Base-by-base conservation (phyloP, 148 eudicot species). In the Vaccinium corymbosum region DNA sequence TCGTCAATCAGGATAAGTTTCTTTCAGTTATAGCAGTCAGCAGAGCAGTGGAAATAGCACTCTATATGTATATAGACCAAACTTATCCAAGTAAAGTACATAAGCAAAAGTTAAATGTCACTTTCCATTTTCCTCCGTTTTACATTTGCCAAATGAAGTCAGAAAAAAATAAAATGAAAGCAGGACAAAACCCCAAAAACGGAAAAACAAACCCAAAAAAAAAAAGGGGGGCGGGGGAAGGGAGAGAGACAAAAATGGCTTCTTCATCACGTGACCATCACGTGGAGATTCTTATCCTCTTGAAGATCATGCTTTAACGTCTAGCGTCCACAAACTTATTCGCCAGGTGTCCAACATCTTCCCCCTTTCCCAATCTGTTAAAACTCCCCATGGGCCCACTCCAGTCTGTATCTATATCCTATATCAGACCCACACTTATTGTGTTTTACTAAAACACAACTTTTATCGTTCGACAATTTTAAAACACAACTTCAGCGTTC, bases 341-440 rank as follows among this genome's bases (percentile, higher is more conserved):
- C 77, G 81, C 84, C 87, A 62, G 61, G 76, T 85, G 87, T 81
- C 78, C 84, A 64, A 75, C 75, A 42, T 81, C 87, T 62, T 77
- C 61, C 62, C 84, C 56, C 61, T 81, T 76, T 81, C 46, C 32
- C 61, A 10, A 70, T 49, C 59, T 14, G n/a, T 19, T 17, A 27
- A 8, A 15, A 50, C 19, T 27, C 76, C 1, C 3, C 4, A 32
- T 12, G 82, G 82, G 52, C 86, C 78, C 61, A 48, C 53, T 16
- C 48, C n/a, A 15, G n/a, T 59, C 17, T 51, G 53, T 51, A 51
- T 9, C 19, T 59, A 59, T 59, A 59, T 62, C 25, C 6, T 64
- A 25, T n/a, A 66, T 9, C 13, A 2, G 4, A 27, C 22, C 73
- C 35, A 20, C 35, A 66, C 5, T 9, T 62, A 6, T 66, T 9